Base-by-base conservation (phyloP, 352 stramenopile genomes). In the Peronospora belbahrii region DNA sequence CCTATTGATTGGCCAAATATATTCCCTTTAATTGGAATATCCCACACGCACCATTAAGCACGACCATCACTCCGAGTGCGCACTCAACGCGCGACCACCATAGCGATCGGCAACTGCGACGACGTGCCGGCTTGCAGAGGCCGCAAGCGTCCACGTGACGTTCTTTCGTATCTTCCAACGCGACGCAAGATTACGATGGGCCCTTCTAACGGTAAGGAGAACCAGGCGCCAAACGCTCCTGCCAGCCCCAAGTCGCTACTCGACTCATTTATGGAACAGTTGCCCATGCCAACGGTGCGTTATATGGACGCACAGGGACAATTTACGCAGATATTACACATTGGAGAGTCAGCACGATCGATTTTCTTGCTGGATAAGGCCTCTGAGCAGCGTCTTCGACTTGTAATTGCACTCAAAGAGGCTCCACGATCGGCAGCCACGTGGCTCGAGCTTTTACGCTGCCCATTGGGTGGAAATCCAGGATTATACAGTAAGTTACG, bases 401-500 rank as follows among this genome's bases (percentile, higher is more conserved):
- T 85, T 7, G 65, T 85, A 14, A 40, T 80, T 7, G 67, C 64
- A 37, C 47, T 85, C 4, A 79, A 80, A 54, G 42, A 55, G 1
- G 62, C 74, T 27, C 71, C 74, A 4, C 60, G 48, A 18, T 77
- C 62, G 0, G 59, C 73, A 0, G 53, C 61, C 0, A 52, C 44
- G 45, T 88, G 76, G 76, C 67, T 88, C 10, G 60, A 64, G 42
- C 57, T 85, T 34, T 53, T 88, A 22, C 58, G 70, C 14, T 64
- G 59, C 52, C 59, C 70, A 17, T 57, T 79, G 41, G 56, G 54
- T 13, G 75, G 62, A 28, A 57, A 73, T 23, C 57, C 59, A 6
- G 70, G 61, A 10, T 24, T 51, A 14, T 83, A 79, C 31, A 70
- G 51, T 10, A 67, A 71, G 30, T 14, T 67, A 27, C 61, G 73